Base-by-base conservation (phyloP, 2,329 filamentous ascomycete species). In the Ceratocystis cubensis region DNA sequence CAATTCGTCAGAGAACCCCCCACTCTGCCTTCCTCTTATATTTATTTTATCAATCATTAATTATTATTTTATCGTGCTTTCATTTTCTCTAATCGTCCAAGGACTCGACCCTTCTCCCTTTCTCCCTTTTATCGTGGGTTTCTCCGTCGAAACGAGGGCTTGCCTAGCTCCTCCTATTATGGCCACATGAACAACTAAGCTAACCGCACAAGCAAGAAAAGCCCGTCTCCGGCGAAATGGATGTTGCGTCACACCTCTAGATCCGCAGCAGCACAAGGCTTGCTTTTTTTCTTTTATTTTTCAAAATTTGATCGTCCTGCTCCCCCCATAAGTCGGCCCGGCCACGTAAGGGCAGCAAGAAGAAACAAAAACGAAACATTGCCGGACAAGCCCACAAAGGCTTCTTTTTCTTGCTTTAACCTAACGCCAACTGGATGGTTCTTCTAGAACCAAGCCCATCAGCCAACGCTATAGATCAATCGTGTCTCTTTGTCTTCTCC, bases 351-450 rank as follows among this genome's bases (percentile, higher is more conserved):
- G 4, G 17, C 20, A 37, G 13, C 30, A 1, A 59, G 15, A 59
- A 59, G 25, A 59, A 13, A 56, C 50, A 56, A 22, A 59, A n/a
- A 8, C 25, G 15, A 59, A 59, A 37, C 56, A 59, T 59, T 59
- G 6, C 56, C 33, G 17, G 8, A 4, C 17, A n/a, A 37, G 5
- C 33, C 15, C 20, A 25, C n/a, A n/a, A 0, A 37, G 15, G 25
- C 56, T 59, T 33, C 50, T 30, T 56, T 25, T 59, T 59, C 15
- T 33, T 59, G 20, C 17, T 37, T n/a, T 4, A 15, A 59, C 20
- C 20, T 25, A 22, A 28, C 22, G 28, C 22, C 13, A 10, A 53
- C 48, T 7, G 1, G 10, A 3, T 22, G 8, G 46, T 48, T 56
- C 33, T 33, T 59, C 56, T 17, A 59, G 28, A 59, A 59, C 17